Conservation (phyloP, 2,329 filamentous ascomycete species). For the Akanthomyces dipterigenus region DNA sequence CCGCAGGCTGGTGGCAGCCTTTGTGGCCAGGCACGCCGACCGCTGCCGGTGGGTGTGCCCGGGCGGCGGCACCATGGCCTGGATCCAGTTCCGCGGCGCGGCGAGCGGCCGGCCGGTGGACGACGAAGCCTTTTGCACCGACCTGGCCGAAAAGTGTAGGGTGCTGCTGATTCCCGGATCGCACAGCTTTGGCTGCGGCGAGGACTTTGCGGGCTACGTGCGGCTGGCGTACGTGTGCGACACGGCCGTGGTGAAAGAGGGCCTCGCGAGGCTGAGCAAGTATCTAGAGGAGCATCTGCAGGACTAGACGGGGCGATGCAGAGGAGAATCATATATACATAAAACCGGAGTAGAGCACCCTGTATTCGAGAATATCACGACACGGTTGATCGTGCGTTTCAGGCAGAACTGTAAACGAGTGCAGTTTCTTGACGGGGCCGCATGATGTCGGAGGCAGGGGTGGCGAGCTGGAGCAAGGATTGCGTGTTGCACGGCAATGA, state of each 20-base stretch:
- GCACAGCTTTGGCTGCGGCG: conserved; percentile 60
- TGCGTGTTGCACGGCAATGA: conserved; percentile 4
- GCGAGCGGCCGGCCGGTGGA: conserved; percentile 57
- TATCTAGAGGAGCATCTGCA: conserved; percentile 27
- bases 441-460: background rate
- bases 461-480: background rate
- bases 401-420: background rate
- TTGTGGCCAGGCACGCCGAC: conserved; percentile 57
- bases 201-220: conserved; percentile 68
- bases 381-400: background rate
- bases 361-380: background rate
- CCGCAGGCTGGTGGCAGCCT: conserved; percentile 56
- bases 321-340: background rate
- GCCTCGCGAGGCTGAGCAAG: conserved; percentile 42
- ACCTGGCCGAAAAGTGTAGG: conserved; percentile 60
- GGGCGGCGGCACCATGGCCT: conserved; percentile 71
- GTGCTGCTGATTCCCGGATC: conserved; percentile 71
- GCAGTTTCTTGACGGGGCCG: background rate
- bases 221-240: conserved; percentile 70
- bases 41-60: conserved; percentile 67
- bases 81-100: conserved; percentile 56
- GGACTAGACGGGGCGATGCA: background rate
- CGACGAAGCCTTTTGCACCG: conserved; percentile 64
- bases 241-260: conserved; percentile 62
- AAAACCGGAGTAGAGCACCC: background rate